A percentile compares a stretch with the other conserved stretches of the same genome.
Conservation (phyloP, 495 filamentous ascomycete genomes). For the Lophiostoma macrostomum region DNA sequence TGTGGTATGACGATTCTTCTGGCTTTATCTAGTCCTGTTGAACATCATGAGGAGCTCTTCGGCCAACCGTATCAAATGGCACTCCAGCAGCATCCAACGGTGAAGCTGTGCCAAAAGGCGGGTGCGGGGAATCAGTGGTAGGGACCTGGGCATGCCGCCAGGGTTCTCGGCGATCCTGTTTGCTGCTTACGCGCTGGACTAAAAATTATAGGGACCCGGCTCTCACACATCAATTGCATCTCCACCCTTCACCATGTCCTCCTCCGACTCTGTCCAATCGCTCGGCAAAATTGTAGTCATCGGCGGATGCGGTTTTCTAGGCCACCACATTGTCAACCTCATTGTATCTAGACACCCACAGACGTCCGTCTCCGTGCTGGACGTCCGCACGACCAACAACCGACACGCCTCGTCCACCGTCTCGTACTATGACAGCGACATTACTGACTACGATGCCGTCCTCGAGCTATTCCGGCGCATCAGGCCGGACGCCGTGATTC, state of each 20-base stretch:
- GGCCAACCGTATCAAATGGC: too few relatives aligned
- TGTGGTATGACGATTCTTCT: too few relatives aligned
- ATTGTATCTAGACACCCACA: slow-evolving; percentile 46
- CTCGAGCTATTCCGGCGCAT: slow-evolving; percentile 62
- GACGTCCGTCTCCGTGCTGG: slow-evolving; percentile 74
- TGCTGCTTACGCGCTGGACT: too few relatives aligned
- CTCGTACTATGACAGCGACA: slow-evolving; percentile 79
- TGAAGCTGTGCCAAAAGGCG: too few relatives aligned
- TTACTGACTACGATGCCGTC: slow-evolving; percentile 69
- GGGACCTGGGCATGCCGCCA: too few relatives aligned
- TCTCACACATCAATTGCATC: slow-evolving; percentile 3
- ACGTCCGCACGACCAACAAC: slow-evolving; percentile 75
- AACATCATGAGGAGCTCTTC: too few relatives aligned
- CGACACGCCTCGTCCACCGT: slow-evolving; percentile 61
- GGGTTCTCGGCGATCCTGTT: too few relatives aligned
- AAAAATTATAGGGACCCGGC: too few relatives aligned
- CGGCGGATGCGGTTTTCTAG: slow-evolving; percentile 55
- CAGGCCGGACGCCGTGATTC: slow-evolving; percentile 86
- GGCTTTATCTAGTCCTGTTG: too few relatives aligned
- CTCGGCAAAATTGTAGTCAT: slow-evolving; percentile 49
- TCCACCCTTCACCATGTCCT: slow-evolving; percentile 6
- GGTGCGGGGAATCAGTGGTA: too few relatives aligned
- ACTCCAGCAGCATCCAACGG: too few relatives aligned
- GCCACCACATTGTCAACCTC: slow-evolving; percentile 51
- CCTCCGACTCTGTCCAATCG: slow-evolving; percentile 4